Evolutionary conservation across 164 flowering plant genomes (phyloP).

Genomic region (Stephania japonica): DNA sequence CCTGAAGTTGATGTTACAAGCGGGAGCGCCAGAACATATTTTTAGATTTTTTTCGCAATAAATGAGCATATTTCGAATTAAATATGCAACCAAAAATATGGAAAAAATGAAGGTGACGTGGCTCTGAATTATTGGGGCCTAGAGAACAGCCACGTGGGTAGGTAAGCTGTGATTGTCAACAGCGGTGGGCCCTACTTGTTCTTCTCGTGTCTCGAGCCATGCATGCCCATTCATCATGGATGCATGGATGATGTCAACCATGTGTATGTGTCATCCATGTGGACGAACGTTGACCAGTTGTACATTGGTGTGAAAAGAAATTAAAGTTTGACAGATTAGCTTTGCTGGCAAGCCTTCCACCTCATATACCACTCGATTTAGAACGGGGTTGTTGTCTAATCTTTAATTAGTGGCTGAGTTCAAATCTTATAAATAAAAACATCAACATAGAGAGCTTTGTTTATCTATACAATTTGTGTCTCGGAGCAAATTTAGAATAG

Average conservation of each 20-base stretch:
- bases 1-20: not conserved
- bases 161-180: slow-evolving; percentile 1
- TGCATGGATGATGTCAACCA: not conserved
- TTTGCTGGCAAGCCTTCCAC: not conserved
- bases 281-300: not conserved
- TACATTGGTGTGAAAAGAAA: not conserved
- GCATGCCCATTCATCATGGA: not conserved
- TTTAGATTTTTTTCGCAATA: not conserved
- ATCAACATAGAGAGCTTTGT: too few relatives aligned
- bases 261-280: not conserved
- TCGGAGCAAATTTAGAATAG: too few relatives aligned
- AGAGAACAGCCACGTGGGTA: slow-evolving; percentile 3
- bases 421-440: too few relatives aligned
- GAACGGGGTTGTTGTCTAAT: too few relatives aligned
- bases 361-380: too few relatives aligned
- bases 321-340: not conserved
- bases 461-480: too few relatives aligned
- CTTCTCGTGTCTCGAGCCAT: slow-evolving; percentile 1
- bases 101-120: not conserved
- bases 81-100: not conserved
- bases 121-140: not conserved
- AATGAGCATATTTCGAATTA: not conserved
- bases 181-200: not conserved
- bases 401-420: too few relatives aligned
- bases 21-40: not conserved